Percentiles rank a stretch among this genome's conserved stretches.
phyloP scores from a whole-genome alignment of 768 basidiomycete genomes.

The Phlebiopsis flavidoalba region DNA sequence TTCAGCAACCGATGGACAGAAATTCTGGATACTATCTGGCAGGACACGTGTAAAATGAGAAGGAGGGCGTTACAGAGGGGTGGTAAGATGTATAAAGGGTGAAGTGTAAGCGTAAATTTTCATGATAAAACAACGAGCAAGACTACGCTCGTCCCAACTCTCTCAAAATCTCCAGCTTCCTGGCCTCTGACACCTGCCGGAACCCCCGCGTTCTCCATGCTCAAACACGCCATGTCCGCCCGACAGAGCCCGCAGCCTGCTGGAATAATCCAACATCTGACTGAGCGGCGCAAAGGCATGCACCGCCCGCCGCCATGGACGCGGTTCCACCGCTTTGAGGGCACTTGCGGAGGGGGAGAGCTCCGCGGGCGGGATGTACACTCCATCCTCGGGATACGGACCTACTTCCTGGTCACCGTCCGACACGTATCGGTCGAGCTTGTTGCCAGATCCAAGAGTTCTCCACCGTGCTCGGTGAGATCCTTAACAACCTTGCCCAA shows the following conservation, averaged over 20 bases:
- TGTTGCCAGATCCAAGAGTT: constrained; percentile 62
- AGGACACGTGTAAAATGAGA: too few relatives aligned
- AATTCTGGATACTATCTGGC: too few relatives aligned
- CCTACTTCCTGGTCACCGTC: constrained; percentile 32
- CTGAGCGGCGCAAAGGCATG: constrained; percentile 74
- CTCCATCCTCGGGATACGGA: constrained; percentile 52
- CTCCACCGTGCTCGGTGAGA: constrained; percentile 79
- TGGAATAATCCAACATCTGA: constrained; percentile 77
- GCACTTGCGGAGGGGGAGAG: constrained; percentile 64
- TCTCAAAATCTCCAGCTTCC: constrained; percentile 66
- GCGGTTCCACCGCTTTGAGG: constrained; percentile 25
- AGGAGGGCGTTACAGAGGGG: too few relatives aligned
- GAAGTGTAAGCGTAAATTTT: too few relatives aligned
- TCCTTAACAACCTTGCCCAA: constrained; percentile 81
- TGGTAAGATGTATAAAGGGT: too few relatives aligned
- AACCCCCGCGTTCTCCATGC: constrained; percentile 77
- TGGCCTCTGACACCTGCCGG: constrained; percentile 51
- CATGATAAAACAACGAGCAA: too few relatives aligned
- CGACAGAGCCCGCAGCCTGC: constrained; percentile 69
- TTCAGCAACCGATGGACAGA: neutral
- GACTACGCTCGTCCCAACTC: constrained; percentile 74
- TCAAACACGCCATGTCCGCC: constrained; percentile 83
- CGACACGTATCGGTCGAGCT: constrained; percentile 35
- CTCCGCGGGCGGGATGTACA: constrained; percentile 73
- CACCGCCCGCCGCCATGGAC: constrained; percentile 57